Conservation (phyloP, 257 asterid species). For the Nicotiana noctiflora region DNA sequence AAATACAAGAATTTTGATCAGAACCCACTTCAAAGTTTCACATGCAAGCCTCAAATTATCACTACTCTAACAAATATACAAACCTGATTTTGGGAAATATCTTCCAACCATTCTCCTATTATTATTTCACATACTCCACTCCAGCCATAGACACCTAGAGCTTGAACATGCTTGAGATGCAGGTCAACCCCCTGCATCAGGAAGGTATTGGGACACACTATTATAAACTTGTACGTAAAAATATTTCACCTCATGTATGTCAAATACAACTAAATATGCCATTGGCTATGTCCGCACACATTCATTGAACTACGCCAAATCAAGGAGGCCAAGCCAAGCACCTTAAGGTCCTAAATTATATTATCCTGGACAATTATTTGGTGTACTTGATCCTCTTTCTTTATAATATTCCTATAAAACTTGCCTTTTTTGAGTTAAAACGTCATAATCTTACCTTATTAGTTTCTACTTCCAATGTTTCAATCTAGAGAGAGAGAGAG, state of each 20-base stretch:
- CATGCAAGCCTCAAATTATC: conserved; percentile 13
- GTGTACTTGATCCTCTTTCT: neutral
- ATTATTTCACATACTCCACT: conserved; percentile 61
- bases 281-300: neutral
- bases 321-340: neutral
- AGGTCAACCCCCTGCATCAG: conserved; percentile 78
- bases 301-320: neutral
- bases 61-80: neutral
- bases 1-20: neutral
- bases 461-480: neutral
- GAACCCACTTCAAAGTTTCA: conserved; percentile 12
- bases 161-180: conserved; percentile 84
- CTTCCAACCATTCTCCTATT: conserved; percentile 97
- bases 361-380: neutral
- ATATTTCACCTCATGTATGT: conserved; percentile 7
- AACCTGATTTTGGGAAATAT: conserved; percentile 96
- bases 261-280: neutral
- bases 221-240: conserved; percentile 9
- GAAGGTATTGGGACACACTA: conserved; percentile 16
- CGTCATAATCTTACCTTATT: neutral
- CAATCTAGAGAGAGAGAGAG: neutral
- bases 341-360: neutral
- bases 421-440: too few species aligned
- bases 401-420: neutral
- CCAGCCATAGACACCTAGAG: conserved; percentile 92